Conservation (phyloP, 2,329 filamentous ascomycete genomes). For the Furcasterigmium sp. region DNA sequence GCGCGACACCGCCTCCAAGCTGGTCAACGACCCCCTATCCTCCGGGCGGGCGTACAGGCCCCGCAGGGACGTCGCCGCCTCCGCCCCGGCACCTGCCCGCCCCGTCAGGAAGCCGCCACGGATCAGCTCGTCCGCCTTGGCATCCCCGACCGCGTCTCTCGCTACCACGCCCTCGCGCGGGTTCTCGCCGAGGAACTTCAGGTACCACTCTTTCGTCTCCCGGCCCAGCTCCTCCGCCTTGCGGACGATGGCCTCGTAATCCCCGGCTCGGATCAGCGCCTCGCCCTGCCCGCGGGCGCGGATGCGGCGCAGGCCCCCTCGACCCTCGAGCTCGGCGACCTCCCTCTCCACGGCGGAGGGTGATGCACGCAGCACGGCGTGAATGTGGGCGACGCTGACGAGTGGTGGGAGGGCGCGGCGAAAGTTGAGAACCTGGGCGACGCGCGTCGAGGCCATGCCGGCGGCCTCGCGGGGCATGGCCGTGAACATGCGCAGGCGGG, state of each 20-base stretch:
- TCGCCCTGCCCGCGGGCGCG: constrained; percentile 62
- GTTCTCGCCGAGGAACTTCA: constrained; percentile 43
- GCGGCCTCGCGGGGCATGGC: constrained; percentile 50
- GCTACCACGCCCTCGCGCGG: constrained; percentile 26
- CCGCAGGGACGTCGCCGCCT: constrained; percentile 5
- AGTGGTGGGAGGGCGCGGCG: constrained; percentile 55
- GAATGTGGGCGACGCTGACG: constrained; percentile 61
- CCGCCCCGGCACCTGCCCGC: constrained; percentile 19
- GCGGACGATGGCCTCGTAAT: too few relatives aligned
- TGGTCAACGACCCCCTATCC: constrained; percentile 50
- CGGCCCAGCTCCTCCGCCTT: constrained; percentile 22
- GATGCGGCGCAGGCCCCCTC: constrained; percentile 55
- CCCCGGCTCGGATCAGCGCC: constrained; percentile 46
- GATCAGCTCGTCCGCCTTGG: constrained; percentile 51
- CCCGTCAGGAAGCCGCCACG: constrained; percentile 62
- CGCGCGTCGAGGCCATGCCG: constrained; percentile 60
- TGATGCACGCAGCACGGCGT: constrained; percentile 51
- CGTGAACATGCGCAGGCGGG: constrained; percentile 58
- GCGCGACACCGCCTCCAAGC: constrained; percentile 56
- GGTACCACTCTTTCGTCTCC: constrained; percentile 44
- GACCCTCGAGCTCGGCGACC: constrained; percentile 52
- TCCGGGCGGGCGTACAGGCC: constrained; percentile 41
- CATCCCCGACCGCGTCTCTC: background rate
- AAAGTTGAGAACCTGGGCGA: constrained; percentile 59
- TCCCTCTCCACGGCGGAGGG: constrained; percentile 64